Conservation (phyloP, 805 yeast genomes). For the Yarrowia bubula region DNA sequence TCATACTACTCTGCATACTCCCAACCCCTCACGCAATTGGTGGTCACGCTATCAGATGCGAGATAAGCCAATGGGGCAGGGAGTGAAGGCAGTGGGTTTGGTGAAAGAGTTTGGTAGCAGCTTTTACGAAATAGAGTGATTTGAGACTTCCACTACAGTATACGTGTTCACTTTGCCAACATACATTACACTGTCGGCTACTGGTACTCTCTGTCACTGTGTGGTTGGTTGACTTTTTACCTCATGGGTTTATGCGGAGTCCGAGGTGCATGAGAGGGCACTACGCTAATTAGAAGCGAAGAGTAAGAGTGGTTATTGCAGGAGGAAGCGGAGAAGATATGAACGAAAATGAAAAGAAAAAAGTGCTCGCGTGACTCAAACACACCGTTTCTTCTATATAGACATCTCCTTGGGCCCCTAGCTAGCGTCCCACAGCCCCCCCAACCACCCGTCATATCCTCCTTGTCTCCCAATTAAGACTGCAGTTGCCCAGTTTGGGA, state of each 20-base stretch:
- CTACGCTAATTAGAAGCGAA: neutral
- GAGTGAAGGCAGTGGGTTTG: neutral
- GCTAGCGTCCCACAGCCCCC: too few relatives aligned
- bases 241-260: conserved; percentile 17
- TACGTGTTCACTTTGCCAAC: too few relatives aligned
- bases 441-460: neutral
- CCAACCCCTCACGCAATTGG: too few relatives aligned
- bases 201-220: neutral
- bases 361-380: too few relatives aligned
- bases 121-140: too few relatives aligned
- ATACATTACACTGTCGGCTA: too few relatives aligned
- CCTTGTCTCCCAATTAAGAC: conserved; percentile 4
- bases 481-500: conserved; percentile 22
- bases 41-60: conserved; percentile 6
- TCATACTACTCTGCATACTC: too few relatives aligned
- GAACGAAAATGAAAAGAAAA: too few relatives aligned
- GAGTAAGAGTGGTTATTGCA: neutral
- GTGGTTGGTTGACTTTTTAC: conserved; percentile 4
- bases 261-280: conserved; percentile 23
- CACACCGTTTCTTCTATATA: too few relatives aligned
- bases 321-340: too few relatives aligned
- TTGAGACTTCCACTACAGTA: too few relatives aligned
- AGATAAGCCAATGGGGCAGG: neutral
- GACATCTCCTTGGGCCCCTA: too few relatives aligned
- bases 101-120: neutral